Evolutionary conservation across 2,329 filamentous ascomycete genomes (phyloP).

Genomic region (Tolypocladium album): DNA sequence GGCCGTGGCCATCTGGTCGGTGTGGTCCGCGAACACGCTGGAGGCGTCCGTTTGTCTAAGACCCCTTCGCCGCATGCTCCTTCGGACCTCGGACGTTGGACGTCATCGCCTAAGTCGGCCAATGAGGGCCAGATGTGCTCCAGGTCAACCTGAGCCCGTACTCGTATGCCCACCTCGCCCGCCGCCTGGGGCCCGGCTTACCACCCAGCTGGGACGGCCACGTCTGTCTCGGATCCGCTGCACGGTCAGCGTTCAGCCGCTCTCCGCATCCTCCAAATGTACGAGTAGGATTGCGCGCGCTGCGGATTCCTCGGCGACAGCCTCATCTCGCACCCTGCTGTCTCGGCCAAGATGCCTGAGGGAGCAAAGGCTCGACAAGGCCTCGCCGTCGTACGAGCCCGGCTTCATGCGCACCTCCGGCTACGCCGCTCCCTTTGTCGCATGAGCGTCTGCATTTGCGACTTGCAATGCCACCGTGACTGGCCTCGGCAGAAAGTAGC

Average conservation of each 20-base stretch:
- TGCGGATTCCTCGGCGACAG: background rate
- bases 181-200: background rate
- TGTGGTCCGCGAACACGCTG: background rate
- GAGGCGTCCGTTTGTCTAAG: background rate
- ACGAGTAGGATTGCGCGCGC: no score
- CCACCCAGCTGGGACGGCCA: background rate
- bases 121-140: background rate
- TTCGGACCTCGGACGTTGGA: background rate
- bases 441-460: background rate
- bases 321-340: background rate
- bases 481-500: background rate
- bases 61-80: background rate
- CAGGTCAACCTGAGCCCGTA: background rate
- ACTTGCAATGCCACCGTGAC: background rate
- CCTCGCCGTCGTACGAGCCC: background rate
- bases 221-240: background rate
- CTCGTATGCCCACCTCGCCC: background rate
- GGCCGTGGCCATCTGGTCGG: background rate
- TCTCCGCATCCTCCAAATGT: background rate
- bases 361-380: background rate
- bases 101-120: background rate
- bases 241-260: background rate
- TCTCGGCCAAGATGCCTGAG: background rate
- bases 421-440: background rate
- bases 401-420: background rate